These are phyloP conservation scores for Paxillus involutus DNA, from an alignment of 768 basidiomycete species.

Conservation along the genomic window DNA sequence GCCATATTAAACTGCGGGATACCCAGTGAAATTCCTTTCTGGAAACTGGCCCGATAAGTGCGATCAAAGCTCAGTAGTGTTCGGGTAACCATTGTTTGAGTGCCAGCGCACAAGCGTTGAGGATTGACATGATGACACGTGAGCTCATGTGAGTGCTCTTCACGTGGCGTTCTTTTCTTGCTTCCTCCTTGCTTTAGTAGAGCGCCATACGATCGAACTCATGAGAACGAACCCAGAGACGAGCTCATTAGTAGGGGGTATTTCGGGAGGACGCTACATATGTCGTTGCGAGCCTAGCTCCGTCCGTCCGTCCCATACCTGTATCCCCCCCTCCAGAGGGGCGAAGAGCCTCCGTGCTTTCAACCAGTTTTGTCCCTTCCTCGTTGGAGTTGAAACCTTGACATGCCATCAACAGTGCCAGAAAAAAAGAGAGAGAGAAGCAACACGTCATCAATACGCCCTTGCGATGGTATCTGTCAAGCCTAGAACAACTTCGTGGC, in stretches of 20 bases:
- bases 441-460: no score
- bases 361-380: not conserved
- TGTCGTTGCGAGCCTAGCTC: slow-evolving; percentile 9
- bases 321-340: not conserved
- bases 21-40: slow-evolving; percentile 15
- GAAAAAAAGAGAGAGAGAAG: not conserved
- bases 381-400: slow-evolving; percentile 1
- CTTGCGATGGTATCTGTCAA: no score
- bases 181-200: slow-evolving; percentile 6
- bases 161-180: slow-evolving; percentile 15
- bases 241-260: not conserved
- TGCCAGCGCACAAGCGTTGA: not conserved
- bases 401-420: slow-evolving; percentile 8
- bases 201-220: slow-evolving; percentile 4
- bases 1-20: slow-evolving; percentile 22
- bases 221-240: slow-evolving; percentile 8
- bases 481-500: no score
- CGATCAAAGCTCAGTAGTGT: slow-evolving; percentile 12
- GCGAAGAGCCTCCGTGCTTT: not conserved
- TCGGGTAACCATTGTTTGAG: not conserved
- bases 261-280: slow-evolving; percentile 15
- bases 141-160: not conserved
- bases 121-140: not conserved
- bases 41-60: slow-evolving; percentile 20
- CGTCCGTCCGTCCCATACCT: not conserved